These are phyloP conservation scores for Tylopilus rubrobrunneus DNA, from an alignment of 768 basidiomycete genomes.

Conservation along the genomic window DNA sequence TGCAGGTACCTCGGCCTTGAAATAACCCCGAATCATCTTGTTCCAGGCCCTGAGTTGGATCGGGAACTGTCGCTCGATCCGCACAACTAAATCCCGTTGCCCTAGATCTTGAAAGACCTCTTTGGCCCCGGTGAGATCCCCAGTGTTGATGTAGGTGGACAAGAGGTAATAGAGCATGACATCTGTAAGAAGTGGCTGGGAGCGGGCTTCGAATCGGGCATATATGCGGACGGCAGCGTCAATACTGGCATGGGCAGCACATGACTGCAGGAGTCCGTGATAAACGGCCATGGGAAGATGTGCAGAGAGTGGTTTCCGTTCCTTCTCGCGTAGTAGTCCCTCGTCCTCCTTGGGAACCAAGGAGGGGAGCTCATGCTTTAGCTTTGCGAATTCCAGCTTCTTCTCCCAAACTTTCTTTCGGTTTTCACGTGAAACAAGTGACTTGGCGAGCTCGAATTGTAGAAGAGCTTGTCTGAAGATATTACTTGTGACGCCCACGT, in stretches of 20 bases:
- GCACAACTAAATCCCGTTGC: conserved; percentile 27
- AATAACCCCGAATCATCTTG: conserved; percentile 72
- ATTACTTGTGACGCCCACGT: conserved; percentile 88
- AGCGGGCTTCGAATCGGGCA: conserved; percentile 50
- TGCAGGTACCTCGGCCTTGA: conserved; percentile 57
- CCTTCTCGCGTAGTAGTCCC: conserved; percentile 71
- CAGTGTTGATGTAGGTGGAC: conserved; percentile 45
- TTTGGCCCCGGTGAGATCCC: conserved; percentile 49
- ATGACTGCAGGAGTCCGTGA: conserved; percentile 55
- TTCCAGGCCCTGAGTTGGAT: conserved; percentile 60
- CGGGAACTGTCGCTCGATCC: conserved; percentile 19
- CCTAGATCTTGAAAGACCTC: conserved; percentile 54
- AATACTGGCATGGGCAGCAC: conserved; percentile 52
- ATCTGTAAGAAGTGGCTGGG: conserved; percentile 28
- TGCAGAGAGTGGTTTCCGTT: conserved; percentile 28
- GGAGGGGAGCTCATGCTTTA: conserved; percentile 71
- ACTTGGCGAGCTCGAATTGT: conserved; percentile 64
- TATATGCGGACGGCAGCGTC: conserved; percentile 64
- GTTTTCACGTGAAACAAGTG: conserved; percentile 67
- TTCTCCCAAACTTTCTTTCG: conserved; percentile 83
- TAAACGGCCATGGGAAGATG: conserved; percentile 42
- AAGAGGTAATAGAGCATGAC: conserved; percentile 49
- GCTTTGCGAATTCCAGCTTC: conserved; percentile 66
- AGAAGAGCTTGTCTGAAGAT: conserved; percentile 89
- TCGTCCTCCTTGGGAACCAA: conserved; percentile 66